Conservation (phyloP, 1,139 yeast species). For the Debaryomyces fabryi region DNA sequence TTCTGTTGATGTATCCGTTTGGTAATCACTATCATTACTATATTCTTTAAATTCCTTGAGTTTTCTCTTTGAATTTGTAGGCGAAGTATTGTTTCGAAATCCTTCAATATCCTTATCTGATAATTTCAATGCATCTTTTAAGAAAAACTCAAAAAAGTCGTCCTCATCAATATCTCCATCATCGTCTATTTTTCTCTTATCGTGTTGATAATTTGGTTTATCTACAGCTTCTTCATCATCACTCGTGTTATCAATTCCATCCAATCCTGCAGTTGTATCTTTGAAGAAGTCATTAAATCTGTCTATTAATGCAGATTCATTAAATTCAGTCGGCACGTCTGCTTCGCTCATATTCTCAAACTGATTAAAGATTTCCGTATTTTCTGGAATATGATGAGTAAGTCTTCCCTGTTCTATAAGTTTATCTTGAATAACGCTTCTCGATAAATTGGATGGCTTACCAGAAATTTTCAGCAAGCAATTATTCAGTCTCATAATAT, state of each 20-base stretch:
- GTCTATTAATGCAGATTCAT: slow-evolving; percentile 14
- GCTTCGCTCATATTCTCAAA: background rate
- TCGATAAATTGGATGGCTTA: slow-evolving; percentile 6
- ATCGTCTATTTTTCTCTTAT: slow-evolving; percentile 13
- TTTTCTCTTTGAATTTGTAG: slow-evolving; percentile 10
- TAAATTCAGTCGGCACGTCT: background rate
- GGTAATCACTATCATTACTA: slow-evolving; percentile 25
- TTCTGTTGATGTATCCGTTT: slow-evolving; percentile 19
- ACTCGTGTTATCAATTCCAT: slow-evolving; percentile 13
- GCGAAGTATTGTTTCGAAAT: slow-evolving; percentile 11
- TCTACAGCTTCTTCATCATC: slow-evolving; percentile 11
- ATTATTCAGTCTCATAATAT: background rate
- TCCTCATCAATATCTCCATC: slow-evolving; percentile 55
- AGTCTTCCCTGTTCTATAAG: slow-evolving; percentile 10
- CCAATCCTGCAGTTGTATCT: slow-evolving; percentile 14
- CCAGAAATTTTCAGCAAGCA: background rate
- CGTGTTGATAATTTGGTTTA: slow-evolving; percentile 12
- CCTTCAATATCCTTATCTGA: slow-evolving; percentile 40
- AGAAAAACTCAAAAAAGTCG: slow-evolving; percentile 62
- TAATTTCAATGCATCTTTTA: slow-evolving; percentile 52
- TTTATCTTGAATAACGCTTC: slow-evolving; percentile 10
- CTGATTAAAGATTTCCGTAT: background rate
- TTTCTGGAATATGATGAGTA: background rate
- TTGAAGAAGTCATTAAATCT: slow-evolving; percentile 15
- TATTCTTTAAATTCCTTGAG: slow-evolving; percentile 15